Percentiles rank a stretch among this genome's conserved stretches.
phyloP scores from a whole-genome alignment of 768 basidiomycete species.

The Atractiella rhizophila region DNA sequence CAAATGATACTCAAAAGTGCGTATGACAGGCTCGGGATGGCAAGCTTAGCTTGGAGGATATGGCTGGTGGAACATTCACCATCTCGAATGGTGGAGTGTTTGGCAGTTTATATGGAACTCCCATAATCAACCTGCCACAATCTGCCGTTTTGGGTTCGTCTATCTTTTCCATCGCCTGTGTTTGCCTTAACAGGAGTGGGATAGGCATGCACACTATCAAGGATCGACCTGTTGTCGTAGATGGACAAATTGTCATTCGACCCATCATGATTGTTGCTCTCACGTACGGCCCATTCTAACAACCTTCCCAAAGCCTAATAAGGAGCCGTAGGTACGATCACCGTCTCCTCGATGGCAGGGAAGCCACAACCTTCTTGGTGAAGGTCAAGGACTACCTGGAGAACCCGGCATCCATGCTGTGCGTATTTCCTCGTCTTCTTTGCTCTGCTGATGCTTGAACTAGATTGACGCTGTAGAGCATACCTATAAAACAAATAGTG shows the following conservation, averaged over 20 bases:
- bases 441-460: no score
- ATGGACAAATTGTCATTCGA: slow-evolving; percentile 85
- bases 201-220: slow-evolving; percentile 84
- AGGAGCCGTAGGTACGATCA: slow-evolving; percentile 77
- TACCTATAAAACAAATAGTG: no score
- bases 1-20: not conserved
- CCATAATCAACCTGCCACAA: slow-evolving; percentile 93
- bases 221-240: slow-evolving; percentile 50
- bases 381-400: slow-evolving; percentile 82
- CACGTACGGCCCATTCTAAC: slow-evolving; percentile 14
- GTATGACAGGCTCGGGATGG: slow-evolving; percentile 44
- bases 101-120: slow-evolving; percentile 89
- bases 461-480: no score
- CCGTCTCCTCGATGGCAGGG: slow-evolving; percentile 76
- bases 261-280: slow-evolving; percentile 69
- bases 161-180: not conserved
- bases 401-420: slow-evolving; percentile 34
- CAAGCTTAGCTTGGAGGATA: slow-evolving; percentile 88
- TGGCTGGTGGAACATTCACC: slow-evolving; percentile 96
- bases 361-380: slow-evolving; percentile 92
- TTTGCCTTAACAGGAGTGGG: no score
- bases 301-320: not conserved
- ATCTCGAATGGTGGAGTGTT: slow-evolving; percentile 99
- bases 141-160: slow-evolving; percentile 59
- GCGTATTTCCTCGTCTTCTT: no score